Percentiles rank a stretch among this genome's conserved stretches.
Conservation (phyloP, 257 asterid genomes). For the Capsicum chinense region DNA sequence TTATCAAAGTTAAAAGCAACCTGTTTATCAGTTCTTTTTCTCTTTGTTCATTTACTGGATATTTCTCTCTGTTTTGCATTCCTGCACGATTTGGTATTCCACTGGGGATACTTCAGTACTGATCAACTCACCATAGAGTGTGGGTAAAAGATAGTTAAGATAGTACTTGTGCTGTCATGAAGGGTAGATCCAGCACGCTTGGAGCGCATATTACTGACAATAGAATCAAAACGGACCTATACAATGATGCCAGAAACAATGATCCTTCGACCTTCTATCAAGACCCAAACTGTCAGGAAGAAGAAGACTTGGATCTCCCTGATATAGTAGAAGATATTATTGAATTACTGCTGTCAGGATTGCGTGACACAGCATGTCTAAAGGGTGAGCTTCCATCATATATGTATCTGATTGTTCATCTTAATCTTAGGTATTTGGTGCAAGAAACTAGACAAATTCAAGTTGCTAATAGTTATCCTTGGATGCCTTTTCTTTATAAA, state of each 20-base stretch:
- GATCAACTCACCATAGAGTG: neutral
- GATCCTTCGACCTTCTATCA: constrained; percentile 31
- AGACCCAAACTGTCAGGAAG: constrained; percentile 55
- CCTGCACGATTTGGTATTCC: neutral
- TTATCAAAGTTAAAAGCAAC: neutral
- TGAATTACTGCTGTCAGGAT: constrained; percentile 75
- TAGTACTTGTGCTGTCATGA: constrained; percentile 27
- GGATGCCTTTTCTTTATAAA: neutral
- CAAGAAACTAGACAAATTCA: neutral
- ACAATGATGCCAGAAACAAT: constrained; percentile 39
- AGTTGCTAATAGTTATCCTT: constrained; percentile 1
- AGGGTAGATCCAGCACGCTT: constrained; percentile 70
- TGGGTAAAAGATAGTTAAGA: neutral
- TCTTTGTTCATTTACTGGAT: neutral
- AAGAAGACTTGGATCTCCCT: constrained; percentile 93
- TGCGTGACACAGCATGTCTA: constrained; percentile 83
- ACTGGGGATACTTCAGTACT: constrained; percentile 3
- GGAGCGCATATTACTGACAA: constrained; percentile 56
- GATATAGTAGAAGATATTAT: constrained; percentile 85
- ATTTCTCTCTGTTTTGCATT: neutral
- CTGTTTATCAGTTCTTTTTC: neutral
- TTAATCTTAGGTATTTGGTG: constrained; percentile 14
- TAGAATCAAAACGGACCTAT: constrained; percentile 44
- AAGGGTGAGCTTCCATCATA: constrained; percentile 44
- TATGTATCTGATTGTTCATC: constrained; percentile 29